Conservation (phyloP, 768 basidiomycete genomes). For the Boletellus ananiceps region DNA sequence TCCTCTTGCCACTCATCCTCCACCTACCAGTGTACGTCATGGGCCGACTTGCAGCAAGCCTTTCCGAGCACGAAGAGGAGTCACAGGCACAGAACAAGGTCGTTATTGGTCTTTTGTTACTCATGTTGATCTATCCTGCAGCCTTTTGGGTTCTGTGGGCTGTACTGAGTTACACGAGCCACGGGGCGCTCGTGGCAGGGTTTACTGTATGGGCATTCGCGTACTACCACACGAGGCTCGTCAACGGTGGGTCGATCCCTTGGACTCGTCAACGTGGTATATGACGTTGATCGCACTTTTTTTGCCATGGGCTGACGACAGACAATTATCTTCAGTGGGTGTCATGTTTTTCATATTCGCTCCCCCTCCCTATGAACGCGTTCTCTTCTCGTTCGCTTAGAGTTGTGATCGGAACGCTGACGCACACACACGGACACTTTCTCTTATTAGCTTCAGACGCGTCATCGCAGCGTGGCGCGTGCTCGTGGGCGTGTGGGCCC, state of each 20-base stretch:
- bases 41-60: constrained; percentile 65
- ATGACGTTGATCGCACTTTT: constrained; percentile 17
- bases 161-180: constrained; percentile 66
- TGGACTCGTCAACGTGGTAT: constrained; percentile 15
- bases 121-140: constrained; percentile 74
- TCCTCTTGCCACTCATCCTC: constrained; percentile 78
- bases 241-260: constrained; percentile 63
- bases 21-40: constrained; percentile 85
- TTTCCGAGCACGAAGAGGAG: constrained; percentile 86
- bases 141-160: constrained; percentile 86
- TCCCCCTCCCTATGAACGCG: neutral
- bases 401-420: constrained; percentile 3
- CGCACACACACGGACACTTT: constrained; percentile 14
- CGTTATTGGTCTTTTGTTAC: constrained; percentile 74
- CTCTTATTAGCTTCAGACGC: constrained; percentile 67
- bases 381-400: too few species aligned
- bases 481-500: constrained; percentile 92
- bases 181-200: constrained; percentile 70
- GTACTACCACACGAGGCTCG: constrained; percentile 78
- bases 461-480: constrained; percentile 93
- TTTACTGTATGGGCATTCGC: constrained; percentile 71
- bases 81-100: constrained; percentile 97
- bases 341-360: constrained; percentile 3
- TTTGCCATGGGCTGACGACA: constrained; percentile 23
- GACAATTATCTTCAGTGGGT: constrained; percentile 77